phyloP scores from a whole-genome alignment of 768 basidiomycete species.

The Phanerodontia chrysosporium region DNA sequence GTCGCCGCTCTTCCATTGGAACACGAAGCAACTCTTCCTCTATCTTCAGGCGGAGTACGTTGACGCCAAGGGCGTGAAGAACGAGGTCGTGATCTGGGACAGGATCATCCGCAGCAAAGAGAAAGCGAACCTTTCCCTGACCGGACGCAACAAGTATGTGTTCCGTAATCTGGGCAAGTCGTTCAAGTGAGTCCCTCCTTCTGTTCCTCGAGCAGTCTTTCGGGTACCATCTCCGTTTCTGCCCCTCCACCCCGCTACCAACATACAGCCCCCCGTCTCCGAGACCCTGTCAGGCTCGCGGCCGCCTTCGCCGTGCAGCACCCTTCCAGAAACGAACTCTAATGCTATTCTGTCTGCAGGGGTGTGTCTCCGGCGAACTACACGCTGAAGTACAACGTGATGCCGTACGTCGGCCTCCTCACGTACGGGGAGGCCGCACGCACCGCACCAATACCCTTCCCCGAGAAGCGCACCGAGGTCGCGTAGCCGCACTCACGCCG shows the following conservation, averaged over 20 bases:
- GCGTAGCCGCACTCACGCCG: neutral
- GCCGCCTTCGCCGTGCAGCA: neutral
- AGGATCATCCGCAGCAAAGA: constrained; percentile 80
- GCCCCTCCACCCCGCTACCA: too few relatives aligned
- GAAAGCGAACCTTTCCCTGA: constrained; percentile 63
- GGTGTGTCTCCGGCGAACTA: constrained; percentile 63
- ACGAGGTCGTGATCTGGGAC: constrained; percentile 89
- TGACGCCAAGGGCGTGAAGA: constrained; percentile 68
- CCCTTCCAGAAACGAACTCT: neutral
- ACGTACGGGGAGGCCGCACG: constrained; percentile 71
- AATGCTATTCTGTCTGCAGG: constrained; percentile 34
- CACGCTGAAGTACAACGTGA: constrained; percentile 80
- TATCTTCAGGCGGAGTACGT: constrained; percentile 84
- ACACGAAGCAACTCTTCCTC: constrained; percentile 92
- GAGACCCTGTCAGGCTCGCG: neutral
- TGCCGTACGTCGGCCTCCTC: constrained; percentile 84
- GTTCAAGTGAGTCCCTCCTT: constrained; percentile 66
- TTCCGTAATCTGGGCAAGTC: constrained; percentile 70
- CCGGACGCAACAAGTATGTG: constrained; percentile 77
- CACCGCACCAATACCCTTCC: constrained; percentile 31
- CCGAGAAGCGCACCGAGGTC: constrained; percentile 16
- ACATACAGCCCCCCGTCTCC: too few relatives aligned
- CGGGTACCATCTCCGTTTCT: neutral
- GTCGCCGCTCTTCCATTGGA: constrained; percentile 85
- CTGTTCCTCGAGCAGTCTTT: neutral